Evolutionary conservation across 2,329 filamentous ascomycete species (phyloP).

Genomic region (Fusarium phyllophilum): DNA sequence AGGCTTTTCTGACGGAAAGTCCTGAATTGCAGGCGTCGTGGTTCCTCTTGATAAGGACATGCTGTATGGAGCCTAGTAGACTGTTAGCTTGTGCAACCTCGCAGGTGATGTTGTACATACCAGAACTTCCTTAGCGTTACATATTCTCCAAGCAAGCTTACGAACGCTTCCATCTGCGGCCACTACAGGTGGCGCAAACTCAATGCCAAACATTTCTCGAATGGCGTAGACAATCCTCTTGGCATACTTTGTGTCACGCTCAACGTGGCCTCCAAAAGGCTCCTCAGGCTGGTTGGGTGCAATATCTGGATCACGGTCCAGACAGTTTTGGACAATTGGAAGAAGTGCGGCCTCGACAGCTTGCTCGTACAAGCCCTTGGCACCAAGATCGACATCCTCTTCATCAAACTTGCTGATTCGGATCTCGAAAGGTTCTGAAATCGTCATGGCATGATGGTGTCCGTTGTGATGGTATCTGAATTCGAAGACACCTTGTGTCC

Average conservation of each 20-base stretch:
- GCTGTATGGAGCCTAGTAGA: slow-evolving; percentile 73
- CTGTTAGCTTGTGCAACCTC: slow-evolving; percentile 1
- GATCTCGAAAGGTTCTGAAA: slow-evolving; percentile 93
- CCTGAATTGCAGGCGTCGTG: slow-evolving; percentile 64
- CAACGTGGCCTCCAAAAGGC: slow-evolving; percentile 84
- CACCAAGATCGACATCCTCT: slow-evolving; percentile 72
- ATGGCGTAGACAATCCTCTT: slow-evolving; percentile 93
- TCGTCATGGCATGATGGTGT: slow-evolving; percentile 91
- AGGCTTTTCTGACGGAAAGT: slow-evolving; percentile 48
- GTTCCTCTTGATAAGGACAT: slow-evolving; percentile 73
- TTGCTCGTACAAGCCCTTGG: slow-evolving; percentile 69
- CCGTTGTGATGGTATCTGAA: slow-evolving; percentile 97
- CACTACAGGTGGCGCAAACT: slow-evolving; percentile 93
- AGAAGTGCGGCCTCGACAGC: slow-evolving; percentile 82
- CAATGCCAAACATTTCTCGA: slow-evolving; percentile 95
- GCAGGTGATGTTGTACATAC: slow-evolving; percentile 62
- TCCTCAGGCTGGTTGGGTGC: slow-evolving; percentile 84
- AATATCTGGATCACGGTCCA: slow-evolving; percentile 91
- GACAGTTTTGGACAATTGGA: slow-evolving; percentile 88
- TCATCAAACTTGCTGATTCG: slow-evolving; percentile 82
- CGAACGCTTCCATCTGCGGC: slow-evolving; percentile 89
- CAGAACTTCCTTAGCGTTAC: slow-evolving; percentile 93
- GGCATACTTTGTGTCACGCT: slow-evolving; percentile 88
- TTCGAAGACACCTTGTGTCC: slow-evolving; percentile 95
- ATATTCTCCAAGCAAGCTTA: slow-evolving; percentile 93